These are phyloP conservation scores for Aspergillus nidulans DNA, from an alignment of 495 filamentous ascomycete species.

Conservation along the genomic window DNA sequence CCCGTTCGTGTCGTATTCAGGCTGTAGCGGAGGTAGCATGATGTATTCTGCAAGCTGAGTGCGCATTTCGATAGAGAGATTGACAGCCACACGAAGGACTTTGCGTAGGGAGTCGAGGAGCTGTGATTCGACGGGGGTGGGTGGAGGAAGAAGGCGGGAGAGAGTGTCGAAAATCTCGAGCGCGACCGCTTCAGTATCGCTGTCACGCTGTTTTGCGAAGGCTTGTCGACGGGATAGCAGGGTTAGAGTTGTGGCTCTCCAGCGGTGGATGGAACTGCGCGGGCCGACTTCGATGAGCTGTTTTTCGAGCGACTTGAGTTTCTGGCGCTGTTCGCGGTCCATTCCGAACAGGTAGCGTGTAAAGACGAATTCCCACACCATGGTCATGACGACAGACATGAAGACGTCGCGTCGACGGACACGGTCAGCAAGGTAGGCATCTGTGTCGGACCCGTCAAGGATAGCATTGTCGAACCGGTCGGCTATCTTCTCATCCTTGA, in stretches of 20 bases:
- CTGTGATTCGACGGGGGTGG: conserved; percentile 65
- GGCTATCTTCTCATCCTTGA: conserved; percentile 83
- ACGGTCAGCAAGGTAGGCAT: conserved; percentile 78
- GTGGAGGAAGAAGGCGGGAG: conserved; percentile 75
- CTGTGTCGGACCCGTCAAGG: conserved; percentile 87
- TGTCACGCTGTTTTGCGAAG: conserved; percentile 70
- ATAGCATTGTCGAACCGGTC: conserved; percentile 90
- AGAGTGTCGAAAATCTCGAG: conserved; percentile 79
- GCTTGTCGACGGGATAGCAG: conserved; percentile 71
- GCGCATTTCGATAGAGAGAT: conserved; percentile 91
- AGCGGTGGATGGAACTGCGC: conserved; percentile 78
- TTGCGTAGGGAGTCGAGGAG: conserved; percentile 76
- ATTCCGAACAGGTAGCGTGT: conserved; percentile 97
- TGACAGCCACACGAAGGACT: conserved; percentile 77
- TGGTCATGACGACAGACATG: conserved; percentile 95
- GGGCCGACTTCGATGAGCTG: conserved; percentile 82
- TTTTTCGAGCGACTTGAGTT: conserved; percentile 91
- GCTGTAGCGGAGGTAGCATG: conserved; percentile 93
- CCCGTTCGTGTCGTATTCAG: conserved; percentile 89
- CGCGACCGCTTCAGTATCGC: conserved; percentile 85
- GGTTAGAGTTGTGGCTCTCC: conserved; percentile 90
- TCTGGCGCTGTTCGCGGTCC: conserved; percentile 95
- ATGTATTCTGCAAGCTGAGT: conserved; percentile 93
- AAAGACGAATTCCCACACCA: conserved; percentile 98
- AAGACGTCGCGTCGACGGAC: conserved; percentile 85